phyloP scores from a whole-genome alignment of 371 early-diverging fungal species.

The Coelomomyces lativittatus region DNA sequence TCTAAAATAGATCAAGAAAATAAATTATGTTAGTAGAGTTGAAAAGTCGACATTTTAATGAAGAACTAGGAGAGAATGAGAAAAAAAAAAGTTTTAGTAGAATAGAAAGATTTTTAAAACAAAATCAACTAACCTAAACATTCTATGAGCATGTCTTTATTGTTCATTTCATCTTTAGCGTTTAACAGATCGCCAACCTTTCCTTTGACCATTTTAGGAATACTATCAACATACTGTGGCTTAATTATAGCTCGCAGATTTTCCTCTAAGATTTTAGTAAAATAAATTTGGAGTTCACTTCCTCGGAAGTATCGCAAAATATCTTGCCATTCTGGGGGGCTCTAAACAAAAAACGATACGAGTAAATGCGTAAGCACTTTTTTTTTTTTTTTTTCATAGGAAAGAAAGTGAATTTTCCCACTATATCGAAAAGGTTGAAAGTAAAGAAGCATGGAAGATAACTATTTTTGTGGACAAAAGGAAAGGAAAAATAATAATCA shows the following conservation, averaged over 20 bases:
- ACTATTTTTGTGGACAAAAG: too few relatives aligned
- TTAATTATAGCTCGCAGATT: constrained; percentile 85
- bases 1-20: constrained; percentile 24
- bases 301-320: constrained; percentile 95
- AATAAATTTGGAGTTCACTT: constrained; percentile 96
- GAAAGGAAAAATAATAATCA: too few relatives aligned
- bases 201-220: constrained; percentile 75
- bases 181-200: constrained; percentile 58
- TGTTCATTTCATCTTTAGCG: constrained; percentile 54
- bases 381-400: too few relatives aligned
- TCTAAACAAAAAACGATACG: too few relatives aligned
- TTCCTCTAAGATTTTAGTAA: constrained; percentile 93
- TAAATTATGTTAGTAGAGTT: constrained; percentile 4
- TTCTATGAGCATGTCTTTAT: constrained; percentile 53
- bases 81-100: neutral
- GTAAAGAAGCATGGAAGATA: too few relatives aligned
- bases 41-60: neutral
- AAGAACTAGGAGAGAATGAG: neutral
- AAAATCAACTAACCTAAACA: constrained; percentile 32
- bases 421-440: too few relatives aligned
- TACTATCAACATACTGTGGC: constrained; percentile 95
- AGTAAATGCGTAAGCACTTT: neutral
- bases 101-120: too few relatives aligned
- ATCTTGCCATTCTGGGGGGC: constrained; percentile 91
- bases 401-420: too few relatives aligned